Evolutionary conservation across 768 basidiomycete species (phyloP), one percentile per base, ranked within the genome.

Genomic region (Lactifluus subvellereus): DNA sequence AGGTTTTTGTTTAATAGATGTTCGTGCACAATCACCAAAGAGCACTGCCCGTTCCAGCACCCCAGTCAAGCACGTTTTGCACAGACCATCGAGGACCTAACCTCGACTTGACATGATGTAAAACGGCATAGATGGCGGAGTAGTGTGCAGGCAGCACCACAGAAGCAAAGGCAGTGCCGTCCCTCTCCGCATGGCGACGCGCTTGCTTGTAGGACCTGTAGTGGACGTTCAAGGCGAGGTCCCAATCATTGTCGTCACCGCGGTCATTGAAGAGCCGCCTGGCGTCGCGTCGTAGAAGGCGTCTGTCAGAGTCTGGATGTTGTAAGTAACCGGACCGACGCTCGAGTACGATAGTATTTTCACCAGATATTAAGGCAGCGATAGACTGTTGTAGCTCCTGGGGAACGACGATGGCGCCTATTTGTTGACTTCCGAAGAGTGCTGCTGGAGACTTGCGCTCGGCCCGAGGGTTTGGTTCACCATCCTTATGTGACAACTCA

Each of bases 101-200:
- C 59, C 92, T 78, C 53, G 76, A 79, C 63, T 82, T 86, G 42
- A 85, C 67, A 66, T 91, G 86, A 52, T 82, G 77, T 18, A 95
- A 74, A 6, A 94, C 90, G n/a, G 87, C 77, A 54, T 76, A 79
- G 55, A 94, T 88, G 2, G 86, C 91, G 51, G 91, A 83, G 72
- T 89, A 95, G 75, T 94, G 89, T 3, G 87, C 84, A 1, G 93
- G 93, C 66, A 95, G 80, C n/a, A 86, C 88, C 54, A 94, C 80
- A 13, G 89, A 85, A 14, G 88, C 87, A 71, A 94, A 95, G 5
- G 93, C 93, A 30, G 88, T 85, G 27, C 87, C 91, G 66, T 94
- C 89, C 32, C 88, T 80, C 59, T 82, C 79, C 45, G 77, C 77
- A 72, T 89, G 88, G 32, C 80, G 80, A 60, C 73, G 73, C 40